Percentiles rank a stretch among this genome's conserved stretches.
Evolutionary conservation across 257 asterid species (phyloP).

Genomic region (Handroanthus guayacan): DNA sequence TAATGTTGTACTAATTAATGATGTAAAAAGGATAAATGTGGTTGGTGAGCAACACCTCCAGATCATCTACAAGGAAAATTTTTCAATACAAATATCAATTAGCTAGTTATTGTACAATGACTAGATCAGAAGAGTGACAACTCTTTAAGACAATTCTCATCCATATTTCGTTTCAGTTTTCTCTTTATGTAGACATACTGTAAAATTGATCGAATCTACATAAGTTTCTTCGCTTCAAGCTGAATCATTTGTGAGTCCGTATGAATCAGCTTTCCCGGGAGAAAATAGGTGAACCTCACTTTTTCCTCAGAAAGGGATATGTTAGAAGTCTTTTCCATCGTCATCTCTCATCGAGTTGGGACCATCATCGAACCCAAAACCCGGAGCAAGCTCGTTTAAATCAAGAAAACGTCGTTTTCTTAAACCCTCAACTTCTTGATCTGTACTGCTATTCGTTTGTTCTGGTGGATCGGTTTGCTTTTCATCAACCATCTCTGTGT

Average conservation of each 20-base stretch:
- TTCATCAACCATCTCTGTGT: constrained; percentile 45
- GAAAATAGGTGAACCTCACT: constrained; percentile 48
- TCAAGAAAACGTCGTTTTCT: constrained; percentile 79
- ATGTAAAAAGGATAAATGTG: constrained; percentile 20
- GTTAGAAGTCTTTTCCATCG: constrained; percentile 53
- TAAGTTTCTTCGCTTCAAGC: constrained; percentile 38
- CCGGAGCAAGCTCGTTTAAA: constrained; percentile 90
- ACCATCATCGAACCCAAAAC: constrained; percentile 83
- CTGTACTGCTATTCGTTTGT: constrained; percentile 40
- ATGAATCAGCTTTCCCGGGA: constrained; percentile 46
- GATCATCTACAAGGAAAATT: constrained; percentile 34
- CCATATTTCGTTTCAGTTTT: constrained; percentile 44
- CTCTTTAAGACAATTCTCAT: constrained; percentile 42
- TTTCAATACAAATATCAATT: constrained; percentile 59
- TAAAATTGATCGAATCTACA: constrained; percentile 68
- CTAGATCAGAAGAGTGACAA: constrained; percentile 50
- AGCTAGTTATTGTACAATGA: constrained; percentile 54
- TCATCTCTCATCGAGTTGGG: constrained; percentile 63
- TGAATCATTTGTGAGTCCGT: constrained; percentile 47
- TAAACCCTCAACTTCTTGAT: constrained; percentile 54
- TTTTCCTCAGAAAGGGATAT: constrained; percentile 46
- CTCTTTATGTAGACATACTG: constrained; percentile 45
- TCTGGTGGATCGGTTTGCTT: constrained; percentile 46
- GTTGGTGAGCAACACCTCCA: constrained; percentile 15
- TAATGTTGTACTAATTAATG: constrained; percentile 4